Evolutionary conservation across 1,139 yeast genomes (phyloP).

Genomic region (Suhomyces bokatorum): DNA sequence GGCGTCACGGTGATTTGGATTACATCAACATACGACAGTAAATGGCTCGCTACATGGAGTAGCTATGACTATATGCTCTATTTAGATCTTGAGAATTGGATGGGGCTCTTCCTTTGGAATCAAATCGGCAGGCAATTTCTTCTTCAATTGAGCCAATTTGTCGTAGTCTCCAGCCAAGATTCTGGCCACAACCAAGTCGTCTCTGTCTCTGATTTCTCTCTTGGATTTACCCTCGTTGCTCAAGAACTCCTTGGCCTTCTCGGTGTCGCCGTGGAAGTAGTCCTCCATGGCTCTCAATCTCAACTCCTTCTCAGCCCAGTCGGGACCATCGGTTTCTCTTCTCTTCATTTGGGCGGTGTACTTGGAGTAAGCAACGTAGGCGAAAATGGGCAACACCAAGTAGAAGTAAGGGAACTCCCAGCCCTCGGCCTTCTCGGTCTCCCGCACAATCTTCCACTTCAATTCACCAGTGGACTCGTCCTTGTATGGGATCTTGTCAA

Average conservation of each 20-base stretch:
- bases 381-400: slow-evolving; percentile 64
- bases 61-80: slow-evolving; percentile 11
- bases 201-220: slow-evolving; percentile 67
- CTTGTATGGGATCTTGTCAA: slow-evolving; percentile 83
- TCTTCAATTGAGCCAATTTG: slow-evolving; percentile 69
- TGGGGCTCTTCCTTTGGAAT: slow-evolving; percentile 38
- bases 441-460: slow-evolving; percentile 78
- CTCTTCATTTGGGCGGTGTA: slow-evolving; percentile 47
- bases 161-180: slow-evolving; percentile 86
- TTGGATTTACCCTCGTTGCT: slow-evolving; percentile 56
- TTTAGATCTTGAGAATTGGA: slow-evolving; percentile 36
- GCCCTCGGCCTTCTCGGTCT: slow-evolving; percentile 74
- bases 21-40: slow-evolving; percentile 1
- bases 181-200: slow-evolving; percentile 78
- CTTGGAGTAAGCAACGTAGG: slow-evolving; percentile 45
- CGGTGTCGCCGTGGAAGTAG: slow-evolving; percentile 60
- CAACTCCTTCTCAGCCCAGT: slow-evolving; percentile 86
- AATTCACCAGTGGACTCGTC: slow-evolving; percentile 77
- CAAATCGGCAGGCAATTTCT: slow-evolving; percentile 46
- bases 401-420: slow-evolving; percentile 80
- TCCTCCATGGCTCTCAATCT: slow-evolving; percentile 76
- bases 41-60: slow-evolving; percentile 1
- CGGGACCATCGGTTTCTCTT: slow-evolving; percentile 51
- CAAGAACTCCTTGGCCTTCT: slow-evolving; percentile 56
- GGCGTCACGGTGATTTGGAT: background rate